Percentiles rank a stretch among this genome's conserved stretches.
Conservation (phyloP, 2,329 filamentous ascomycete species). For the Harringtonia lauricola region DNA sequence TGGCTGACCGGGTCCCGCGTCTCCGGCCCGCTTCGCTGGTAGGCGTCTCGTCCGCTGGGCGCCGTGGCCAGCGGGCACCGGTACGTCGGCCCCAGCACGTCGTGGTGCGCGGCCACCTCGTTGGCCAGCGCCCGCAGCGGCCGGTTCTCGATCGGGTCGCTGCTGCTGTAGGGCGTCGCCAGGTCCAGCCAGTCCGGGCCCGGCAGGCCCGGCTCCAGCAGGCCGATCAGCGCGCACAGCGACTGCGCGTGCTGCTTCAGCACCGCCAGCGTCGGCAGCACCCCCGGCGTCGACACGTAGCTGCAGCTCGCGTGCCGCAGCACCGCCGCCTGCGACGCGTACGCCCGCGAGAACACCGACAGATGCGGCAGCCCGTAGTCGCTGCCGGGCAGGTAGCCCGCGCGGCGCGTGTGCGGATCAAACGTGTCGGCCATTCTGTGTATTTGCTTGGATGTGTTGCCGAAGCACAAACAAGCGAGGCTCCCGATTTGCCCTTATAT, state of each 20-base stretch:
- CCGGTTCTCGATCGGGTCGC: constrained; percentile 33
- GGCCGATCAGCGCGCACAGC: constrained; percentile 36
- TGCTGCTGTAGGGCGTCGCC: constrained; percentile 33
- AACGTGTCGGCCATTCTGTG: constrained; percentile 10
- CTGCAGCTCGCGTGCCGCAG: constrained; percentile 43
- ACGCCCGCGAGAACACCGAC: constrained; percentile 25
- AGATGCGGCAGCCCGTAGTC: constrained; percentile 30
- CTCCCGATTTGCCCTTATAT: too few species aligned
- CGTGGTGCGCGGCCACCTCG: constrained; percentile 29
- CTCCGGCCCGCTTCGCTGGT: too few species aligned
- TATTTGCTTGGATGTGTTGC: too few species aligned
- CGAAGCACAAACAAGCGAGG: too few species aligned
- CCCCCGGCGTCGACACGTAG: constrained; percentile 41
- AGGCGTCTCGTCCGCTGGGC: constrained; percentile 7
- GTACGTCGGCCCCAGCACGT: constrained; percentile 27
- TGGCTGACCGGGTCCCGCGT: constrained; percentile 32
- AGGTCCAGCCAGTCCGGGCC: constrained; percentile 24
- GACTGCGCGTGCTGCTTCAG: constrained; percentile 51
- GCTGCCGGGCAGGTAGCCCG: constrained; percentile 21
- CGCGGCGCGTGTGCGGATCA: constrained; percentile 7
- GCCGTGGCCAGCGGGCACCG: constrained; percentile 33
- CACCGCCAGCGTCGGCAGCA: constrained; percentile 41
- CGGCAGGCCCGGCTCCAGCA: neutral
- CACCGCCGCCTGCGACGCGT: constrained; percentile 18
- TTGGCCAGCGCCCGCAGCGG: constrained; percentile 37